Percentiles rank a stretch among this genome's conserved stretches.
phyloP scores from a whole-genome alignment of 306 rosid species.

The Fragaria ananassa region DNA sequence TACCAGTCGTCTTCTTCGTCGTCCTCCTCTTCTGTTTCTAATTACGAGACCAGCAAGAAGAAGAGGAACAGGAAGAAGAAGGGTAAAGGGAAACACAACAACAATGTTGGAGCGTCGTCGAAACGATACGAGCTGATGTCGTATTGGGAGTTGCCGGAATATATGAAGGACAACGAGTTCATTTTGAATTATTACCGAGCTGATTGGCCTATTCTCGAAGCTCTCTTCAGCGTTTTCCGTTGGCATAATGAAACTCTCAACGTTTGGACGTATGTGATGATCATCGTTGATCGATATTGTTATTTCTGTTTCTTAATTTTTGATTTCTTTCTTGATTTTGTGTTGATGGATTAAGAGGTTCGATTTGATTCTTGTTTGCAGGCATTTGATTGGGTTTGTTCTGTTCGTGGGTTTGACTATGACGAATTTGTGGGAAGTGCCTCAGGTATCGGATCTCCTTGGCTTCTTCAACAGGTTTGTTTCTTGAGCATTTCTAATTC shows the following conservation, averaged over 20 bases:
- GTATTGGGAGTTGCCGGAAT: slow-evolving; percentile 75
- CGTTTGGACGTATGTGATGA: slow-evolving; percentile 76
- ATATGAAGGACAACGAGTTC: slow-evolving; percentile 94
- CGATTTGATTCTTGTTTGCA: slow-evolving; percentile 30
- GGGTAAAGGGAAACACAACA: neutral
- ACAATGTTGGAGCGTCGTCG: neutral
- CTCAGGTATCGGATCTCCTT: slow-evolving; percentile 61
- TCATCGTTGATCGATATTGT: neutral
- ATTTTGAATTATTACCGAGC: slow-evolving; percentile 72
- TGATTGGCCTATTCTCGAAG: slow-evolving; percentile 72
- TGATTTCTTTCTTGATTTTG: neutral
- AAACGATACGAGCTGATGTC: slow-evolving; percentile 47
- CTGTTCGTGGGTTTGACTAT: slow-evolving; percentile 71
- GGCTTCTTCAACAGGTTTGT: slow-evolving; percentile 56
- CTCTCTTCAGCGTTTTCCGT: slow-evolving; percentile 67
- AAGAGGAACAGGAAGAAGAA: slow-evolving; percentile 8
- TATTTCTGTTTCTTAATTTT: too few species aligned
- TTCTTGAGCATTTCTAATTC: neutral
- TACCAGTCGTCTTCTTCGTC: neutral
- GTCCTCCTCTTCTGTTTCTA: neutral
- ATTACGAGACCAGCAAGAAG: neutral
- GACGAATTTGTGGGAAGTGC: slow-evolving; percentile 69
- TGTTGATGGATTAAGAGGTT: neutral
- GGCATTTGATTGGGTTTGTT: slow-evolving; percentile 84
- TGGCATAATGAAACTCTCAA: slow-evolving; percentile 95